Conservation (phyloP, 495 filamentous ascomycete species). For the Emericellopsis terricola region DNA sequence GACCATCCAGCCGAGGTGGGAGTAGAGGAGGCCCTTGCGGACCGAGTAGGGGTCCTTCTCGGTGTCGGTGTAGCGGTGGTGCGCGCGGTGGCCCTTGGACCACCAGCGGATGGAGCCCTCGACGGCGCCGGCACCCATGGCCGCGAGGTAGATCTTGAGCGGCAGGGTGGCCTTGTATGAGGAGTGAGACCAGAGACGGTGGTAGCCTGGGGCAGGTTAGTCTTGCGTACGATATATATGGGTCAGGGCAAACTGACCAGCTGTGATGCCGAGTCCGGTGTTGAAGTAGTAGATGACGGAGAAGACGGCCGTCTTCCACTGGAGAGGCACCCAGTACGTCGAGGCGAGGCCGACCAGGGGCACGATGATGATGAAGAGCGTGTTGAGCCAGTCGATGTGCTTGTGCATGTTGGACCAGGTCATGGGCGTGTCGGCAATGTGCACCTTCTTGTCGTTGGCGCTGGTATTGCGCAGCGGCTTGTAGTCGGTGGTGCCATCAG, state of each 20-base stretch:
- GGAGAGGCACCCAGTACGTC: slow-evolving; percentile 67
- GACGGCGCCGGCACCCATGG: slow-evolving; percentile 83
- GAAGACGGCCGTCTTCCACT: slow-evolving; percentile 61
- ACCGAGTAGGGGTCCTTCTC: slow-evolving; percentile 98
- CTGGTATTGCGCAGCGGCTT: slow-evolving; percentile 20
- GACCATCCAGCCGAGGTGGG: slow-evolving; percentile 86
- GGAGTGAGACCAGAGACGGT: slow-evolving; percentile 87
- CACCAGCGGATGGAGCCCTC: slow-evolving; percentile 97
- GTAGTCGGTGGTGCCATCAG: slow-evolving; percentile 30
- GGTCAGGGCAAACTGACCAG: slow-evolving; percentile 31
- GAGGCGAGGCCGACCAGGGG: slow-evolving; percentile 59
- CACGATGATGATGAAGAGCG: slow-evolving; percentile 69
- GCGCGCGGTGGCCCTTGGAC: slow-evolving; percentile 88
- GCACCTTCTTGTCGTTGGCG: slow-evolving; percentile 31
- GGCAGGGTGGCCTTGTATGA: slow-evolving; percentile 83
- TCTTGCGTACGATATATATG: slow-evolving; percentile 5
- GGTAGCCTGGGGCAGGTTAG: slow-evolving; percentile 58
- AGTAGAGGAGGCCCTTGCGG: slow-evolving; percentile 93
- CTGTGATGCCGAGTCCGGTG: slow-evolving; percentile 78
- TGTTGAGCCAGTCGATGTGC: slow-evolving; percentile 93
- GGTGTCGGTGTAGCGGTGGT: slow-evolving; percentile 98
- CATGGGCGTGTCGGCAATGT: slow-evolving; percentile 45
- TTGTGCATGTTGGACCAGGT: slow-evolving; percentile 85
- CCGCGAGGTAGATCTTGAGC: slow-evolving; percentile 82
- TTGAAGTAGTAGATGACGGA: slow-evolving; percentile 81